Conservation (phyloP, 495 filamentous ascomycete species). For the Penicillium pulvis region DNA sequence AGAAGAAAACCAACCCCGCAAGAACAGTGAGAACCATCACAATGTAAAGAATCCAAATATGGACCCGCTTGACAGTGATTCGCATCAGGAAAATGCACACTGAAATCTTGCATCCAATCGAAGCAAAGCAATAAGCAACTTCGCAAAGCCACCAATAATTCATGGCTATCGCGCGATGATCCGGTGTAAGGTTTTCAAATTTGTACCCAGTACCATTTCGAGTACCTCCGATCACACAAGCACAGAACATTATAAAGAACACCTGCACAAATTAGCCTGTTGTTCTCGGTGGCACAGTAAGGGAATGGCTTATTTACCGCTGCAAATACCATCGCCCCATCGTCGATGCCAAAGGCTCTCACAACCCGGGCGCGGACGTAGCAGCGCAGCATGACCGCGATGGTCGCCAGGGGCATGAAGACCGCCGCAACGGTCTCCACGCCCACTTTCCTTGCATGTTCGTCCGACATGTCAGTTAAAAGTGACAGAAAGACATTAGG, state of each 20-base stretch:
- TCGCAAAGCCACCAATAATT: constrained; percentile 50
- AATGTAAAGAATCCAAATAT: constrained; percentile 40
- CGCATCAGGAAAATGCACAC: constrained; percentile 50
- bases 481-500: neutral
- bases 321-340: constrained; percentile 41
- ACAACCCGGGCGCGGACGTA: constrained; percentile 45
- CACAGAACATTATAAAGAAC: constrained; percentile 41
- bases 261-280: constrained; percentile 19
- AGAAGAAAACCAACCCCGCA: constrained; percentile 41
- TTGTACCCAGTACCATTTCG: constrained; percentile 39
- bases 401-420: constrained; percentile 38
- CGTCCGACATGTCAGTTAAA: constrained; percentile 14
- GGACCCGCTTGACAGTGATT: constrained; percentile 38
- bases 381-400: constrained; percentile 43
- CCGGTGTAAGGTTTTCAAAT: constrained; percentile 25
- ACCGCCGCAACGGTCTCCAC: constrained; percentile 39
- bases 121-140: constrained; percentile 45
- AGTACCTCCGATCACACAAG: constrained; percentile 43
- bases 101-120: constrained; percentile 45
- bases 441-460: constrained; percentile 30
- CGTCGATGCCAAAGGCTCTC: constrained; percentile 49
- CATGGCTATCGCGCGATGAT: constrained; percentile 40
- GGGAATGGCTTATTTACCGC: constrained; percentile 19
- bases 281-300: neutral
- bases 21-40: constrained; percentile 41